Evolutionary conservation across 1,284 basidiomycete genomes (phyloP).

Genomic region (Phaffia rhodozyma): DNA sequence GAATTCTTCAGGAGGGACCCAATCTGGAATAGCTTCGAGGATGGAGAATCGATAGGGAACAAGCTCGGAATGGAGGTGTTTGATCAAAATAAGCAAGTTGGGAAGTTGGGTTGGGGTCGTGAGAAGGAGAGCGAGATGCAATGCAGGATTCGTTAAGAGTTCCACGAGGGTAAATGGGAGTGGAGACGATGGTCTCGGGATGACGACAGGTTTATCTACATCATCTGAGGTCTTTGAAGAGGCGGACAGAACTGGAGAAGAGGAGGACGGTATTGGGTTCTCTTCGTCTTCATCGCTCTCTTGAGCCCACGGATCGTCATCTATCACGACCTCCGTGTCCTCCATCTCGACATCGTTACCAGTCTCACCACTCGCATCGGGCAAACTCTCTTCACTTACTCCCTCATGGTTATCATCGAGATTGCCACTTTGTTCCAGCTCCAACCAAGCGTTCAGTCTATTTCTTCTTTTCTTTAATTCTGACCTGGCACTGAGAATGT

Average conservation of each 20-base stretch:
- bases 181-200: constrained; percentile 29
- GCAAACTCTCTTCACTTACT: constrained; percentile 24
- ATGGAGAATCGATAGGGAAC: constrained; percentile 60
- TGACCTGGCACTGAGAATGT: not conserved
- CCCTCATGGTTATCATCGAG: constrained; percentile 25
- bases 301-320: constrained; percentile 62
- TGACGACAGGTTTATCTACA: constrained; percentile 18
- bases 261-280: not conserved
- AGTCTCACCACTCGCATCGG: constrained; percentile 40
- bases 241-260: constrained; percentile 22
- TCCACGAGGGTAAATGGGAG: constrained; percentile 42
- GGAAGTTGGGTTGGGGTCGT: constrained; percentile 50
- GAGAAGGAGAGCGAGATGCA: constrained; percentile 50
- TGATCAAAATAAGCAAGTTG: constrained; percentile 48
- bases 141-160: constrained; percentile 52
- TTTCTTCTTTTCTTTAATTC: constrained; percentile 5
- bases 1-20: constrained; percentile 52
- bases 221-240: constrained; percentile 27
- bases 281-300: constrained; percentile 26
- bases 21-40: constrained; percentile 59
- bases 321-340: constrained; percentile 27
- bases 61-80: constrained; percentile 46
- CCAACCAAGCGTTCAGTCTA: constrained; percentile 6
- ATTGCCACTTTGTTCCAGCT: not conserved
- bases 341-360: constrained; percentile 37